Percentiles rank a stretch among this genome's conserved stretches.
phyloP scores from a whole-genome alignment of 805 yeast genomes.

The Saccharomycopsis vini region DNA sequence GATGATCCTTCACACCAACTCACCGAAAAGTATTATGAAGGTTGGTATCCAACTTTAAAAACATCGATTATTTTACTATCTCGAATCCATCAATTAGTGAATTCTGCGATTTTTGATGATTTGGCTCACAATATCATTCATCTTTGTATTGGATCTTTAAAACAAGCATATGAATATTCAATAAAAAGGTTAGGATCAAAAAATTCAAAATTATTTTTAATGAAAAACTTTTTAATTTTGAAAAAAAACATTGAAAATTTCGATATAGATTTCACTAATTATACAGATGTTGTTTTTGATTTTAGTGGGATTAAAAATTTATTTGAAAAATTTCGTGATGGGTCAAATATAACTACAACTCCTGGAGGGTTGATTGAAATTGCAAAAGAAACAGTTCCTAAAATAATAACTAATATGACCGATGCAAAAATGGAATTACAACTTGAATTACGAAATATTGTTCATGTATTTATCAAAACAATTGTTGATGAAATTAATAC shows the following conservation, averaged over 20 bases:
- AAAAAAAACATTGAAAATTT: constrained; percentile 63
- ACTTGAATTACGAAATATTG: constrained; percentile 59
- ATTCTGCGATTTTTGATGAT: constrained; percentile 75
- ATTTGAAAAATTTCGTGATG: constrained; percentile 32
- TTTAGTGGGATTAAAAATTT: constrained; percentile 64
- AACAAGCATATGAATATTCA: constrained; percentile 41
- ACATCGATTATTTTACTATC: constrained; percentile 62
- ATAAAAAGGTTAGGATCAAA: constrained; percentile 37
- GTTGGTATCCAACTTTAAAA: constrained; percentile 63
- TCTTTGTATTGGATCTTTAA: constrained; percentile 57
- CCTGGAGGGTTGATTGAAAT: constrained; percentile 33
- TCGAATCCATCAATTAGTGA: constrained; percentile 71
- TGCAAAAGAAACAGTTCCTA: constrained; percentile 66
- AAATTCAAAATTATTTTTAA: constrained; percentile 57
- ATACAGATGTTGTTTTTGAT: constrained; percentile 68
- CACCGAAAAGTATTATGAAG: constrained; percentile 26
- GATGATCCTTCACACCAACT: not conserved
- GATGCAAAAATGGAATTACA: constrained; percentile 73
- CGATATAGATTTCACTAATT: constrained; percentile 61
- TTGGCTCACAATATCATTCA: constrained; percentile 83
- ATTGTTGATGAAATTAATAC: constrained; percentile 37
- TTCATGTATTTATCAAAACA: constrained; percentile 57
- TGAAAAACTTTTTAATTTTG: constrained; percentile 64
- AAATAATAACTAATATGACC: constrained; percentile 69
- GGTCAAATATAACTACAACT: constrained; percentile 22